Evolutionary conservation across 345 rosid species (phyloP).

Genomic region (Viola odorata): DNA sequence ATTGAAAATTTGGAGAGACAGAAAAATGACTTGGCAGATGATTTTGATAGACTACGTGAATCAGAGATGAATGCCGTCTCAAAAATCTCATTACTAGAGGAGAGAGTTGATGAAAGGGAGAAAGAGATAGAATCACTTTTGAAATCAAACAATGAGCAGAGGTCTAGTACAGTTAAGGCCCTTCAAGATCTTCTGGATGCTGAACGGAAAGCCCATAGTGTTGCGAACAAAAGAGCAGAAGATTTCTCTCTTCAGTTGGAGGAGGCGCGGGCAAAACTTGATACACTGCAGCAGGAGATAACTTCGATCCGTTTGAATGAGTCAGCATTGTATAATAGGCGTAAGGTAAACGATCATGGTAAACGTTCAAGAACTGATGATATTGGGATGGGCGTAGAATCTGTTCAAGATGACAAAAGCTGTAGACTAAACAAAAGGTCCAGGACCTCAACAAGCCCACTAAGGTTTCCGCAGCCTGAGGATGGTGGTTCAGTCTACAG

Average conservation of each 20-base stretch:
- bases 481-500: constrained; percentile 60
- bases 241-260: constrained; percentile 77
- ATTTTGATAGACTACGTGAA: constrained; percentile 46
- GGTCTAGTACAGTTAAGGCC: constrained; percentile 69
- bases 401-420: constrained; percentile 50
- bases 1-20: constrained; percentile 76
- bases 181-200: constrained; percentile 76
- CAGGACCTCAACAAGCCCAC: constrained; percentile 60
- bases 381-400: constrained; percentile 56
- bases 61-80: constrained; percentile 73
- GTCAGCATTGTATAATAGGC: constrained; percentile 74
- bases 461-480: constrained; percentile 39
- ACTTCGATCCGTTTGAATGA: constrained; percentile 80
- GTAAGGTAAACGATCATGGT: constrained; percentile 64
- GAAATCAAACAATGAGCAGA: constrained; percentile 68
- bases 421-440: constrained; percentile 54
- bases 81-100: constrained; percentile 63
- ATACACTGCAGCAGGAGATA: constrained; percentile 70
- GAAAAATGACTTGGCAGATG: constrained; percentile 54
- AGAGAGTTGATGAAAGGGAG: constrained; percentile 88
- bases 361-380: constrained; percentile 65
- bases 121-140: constrained; percentile 81
- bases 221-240: constrained; percentile 70
- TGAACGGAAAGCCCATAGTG: constrained; percentile 75
- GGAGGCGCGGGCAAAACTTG: constrained; percentile 77